phyloP scores from a whole-genome alignment of 1,284 basidiomycete genomes.

The Termitomyces sp. region DNA sequence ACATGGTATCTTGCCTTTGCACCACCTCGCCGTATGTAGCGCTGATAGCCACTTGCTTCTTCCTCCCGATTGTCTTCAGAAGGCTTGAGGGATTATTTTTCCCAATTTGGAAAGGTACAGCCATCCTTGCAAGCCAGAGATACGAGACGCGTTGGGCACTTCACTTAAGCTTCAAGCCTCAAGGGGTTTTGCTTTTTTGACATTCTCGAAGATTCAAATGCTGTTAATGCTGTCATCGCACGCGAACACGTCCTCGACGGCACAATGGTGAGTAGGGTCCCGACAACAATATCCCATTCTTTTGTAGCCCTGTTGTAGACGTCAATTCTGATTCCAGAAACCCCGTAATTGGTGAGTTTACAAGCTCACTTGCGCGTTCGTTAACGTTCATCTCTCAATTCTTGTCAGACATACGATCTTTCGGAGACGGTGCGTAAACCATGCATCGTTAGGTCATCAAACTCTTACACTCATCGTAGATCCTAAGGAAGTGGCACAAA shows the following conservation, averaged over 20 bases:
- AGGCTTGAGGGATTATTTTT: slow-evolving; percentile 67
- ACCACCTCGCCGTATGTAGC: slow-evolving; percentile 31
- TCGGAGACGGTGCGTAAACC: slow-evolving; percentile 52
- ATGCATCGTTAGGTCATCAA: background rate
- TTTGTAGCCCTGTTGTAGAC: slow-evolving; percentile 62
- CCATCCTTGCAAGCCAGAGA: slow-evolving; percentile 26
- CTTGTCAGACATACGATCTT: slow-evolving; percentile 56
- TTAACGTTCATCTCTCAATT: background rate
- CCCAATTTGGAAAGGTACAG: slow-evolving; percentile 65
- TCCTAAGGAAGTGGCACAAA: slow-evolving; percentile 42
- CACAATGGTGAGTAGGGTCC: slow-evolving; percentile 58
- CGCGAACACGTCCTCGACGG: slow-evolving; percentile 87
- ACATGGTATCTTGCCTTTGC: slow-evolving; percentile 68
- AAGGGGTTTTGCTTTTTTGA: slow-evolving; percentile 92
- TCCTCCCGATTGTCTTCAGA: slow-evolving; percentile 36
- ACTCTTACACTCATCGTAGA: slow-evolving; percentile 32
- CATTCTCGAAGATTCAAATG: slow-evolving; percentile 80
- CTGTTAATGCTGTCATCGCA: slow-evolving; percentile 79
- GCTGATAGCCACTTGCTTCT: slow-evolving; percentile 35
- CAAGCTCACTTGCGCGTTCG: background rate
- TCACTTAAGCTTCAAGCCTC: too few species aligned
- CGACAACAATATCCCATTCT: background rate
- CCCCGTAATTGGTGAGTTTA: slow-evolving; percentile 58
- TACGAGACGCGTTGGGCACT: slow-evolving; percentile 87
- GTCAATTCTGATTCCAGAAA: slow-evolving; percentile 63